A percentile compares a stretch with the other conserved stretches of the same genome.
phyloP scores from a whole-genome alignment of 2,329 filamentous ascomycete genomes.

The Fusarium sp. region DNA sequence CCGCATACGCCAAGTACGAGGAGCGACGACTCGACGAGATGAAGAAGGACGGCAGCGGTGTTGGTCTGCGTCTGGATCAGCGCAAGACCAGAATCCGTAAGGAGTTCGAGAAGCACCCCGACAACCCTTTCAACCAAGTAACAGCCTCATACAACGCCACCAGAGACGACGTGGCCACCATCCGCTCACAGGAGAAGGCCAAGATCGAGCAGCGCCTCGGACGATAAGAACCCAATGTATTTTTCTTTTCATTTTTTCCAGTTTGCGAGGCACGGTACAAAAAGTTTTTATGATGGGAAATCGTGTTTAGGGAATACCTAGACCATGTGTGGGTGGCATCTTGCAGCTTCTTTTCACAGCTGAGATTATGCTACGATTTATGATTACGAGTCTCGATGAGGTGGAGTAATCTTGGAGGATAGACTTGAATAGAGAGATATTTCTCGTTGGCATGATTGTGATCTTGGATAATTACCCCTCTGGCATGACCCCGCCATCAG shows the following conservation, averaged over 20 bases:
- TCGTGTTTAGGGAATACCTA: constrained; percentile 33
- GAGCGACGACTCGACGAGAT: constrained; percentile 86
- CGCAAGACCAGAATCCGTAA: constrained; percentile 85
- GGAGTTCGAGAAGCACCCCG: constrained; percentile 94
- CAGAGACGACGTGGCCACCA: constrained; percentile 77
- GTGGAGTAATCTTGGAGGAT: not conserved
- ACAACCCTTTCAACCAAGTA: constrained; percentile 95
- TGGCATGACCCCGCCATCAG: constrained; percentile 41
- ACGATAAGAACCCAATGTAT: constrained; percentile 31
- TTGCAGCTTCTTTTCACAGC: constrained; percentile 9
- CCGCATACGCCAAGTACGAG: constrained; percentile 85
- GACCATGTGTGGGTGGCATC: constrained; percentile 33
- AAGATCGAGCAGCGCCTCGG: constrained; percentile 80
- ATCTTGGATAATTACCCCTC: constrained; percentile 33
- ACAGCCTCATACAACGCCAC: constrained; percentile 80
- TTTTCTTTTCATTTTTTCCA: not conserved
- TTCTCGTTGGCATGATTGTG: not conserved
- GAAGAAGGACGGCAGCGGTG: constrained; percentile 78
- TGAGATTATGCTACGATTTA: constrained; percentile 13
- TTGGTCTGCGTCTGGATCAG: constrained; percentile 84
- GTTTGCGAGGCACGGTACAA: constrained; percentile 2
- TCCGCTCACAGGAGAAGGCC: constrained; percentile 73
- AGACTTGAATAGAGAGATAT: not conserved
- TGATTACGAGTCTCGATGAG: constrained; percentile 1
- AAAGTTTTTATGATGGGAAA: constrained; percentile 26